A percentile compares a stretch with the other conserved stretches of the same genome.
Conservation (phyloP, 768 basidiomycete species). For the Chiua virens region DNA sequence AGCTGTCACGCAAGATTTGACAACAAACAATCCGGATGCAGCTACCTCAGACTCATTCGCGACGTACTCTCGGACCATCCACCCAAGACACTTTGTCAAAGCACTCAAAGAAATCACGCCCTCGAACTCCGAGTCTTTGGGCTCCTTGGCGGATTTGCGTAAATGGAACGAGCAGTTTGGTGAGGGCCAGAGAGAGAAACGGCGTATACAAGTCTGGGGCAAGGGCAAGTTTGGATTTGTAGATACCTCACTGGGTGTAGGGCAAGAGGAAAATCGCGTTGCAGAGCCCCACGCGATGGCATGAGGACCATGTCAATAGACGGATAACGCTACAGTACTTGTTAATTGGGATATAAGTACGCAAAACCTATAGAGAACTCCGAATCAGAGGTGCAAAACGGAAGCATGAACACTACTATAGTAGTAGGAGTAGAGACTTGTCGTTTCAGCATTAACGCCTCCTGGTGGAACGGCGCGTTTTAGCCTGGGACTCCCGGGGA, state of each 20-base stretch:
- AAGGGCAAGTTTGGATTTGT: slow-evolving; percentile 87
- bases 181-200: slow-evolving; percentile 71
- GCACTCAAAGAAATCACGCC: slow-evolving; percentile 90
- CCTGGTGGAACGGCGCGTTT: slow-evolving; percentile 15
- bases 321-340: slow-evolving; percentile 23
- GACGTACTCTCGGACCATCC: slow-evolving; percentile 40
- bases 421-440: too few relatives aligned
- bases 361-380: slow-evolving; percentile 7
- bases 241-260: slow-evolving; percentile 36
- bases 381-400: too few relatives aligned
- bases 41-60: slow-evolving; percentile 8
- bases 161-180: slow-evolving; percentile 96
- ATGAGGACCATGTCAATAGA: slow-evolving; percentile 25
- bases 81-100: slow-evolving; percentile 69
- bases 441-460: slow-evolving; percentile 8
- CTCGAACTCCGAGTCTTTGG: slow-evolving; percentile 80
- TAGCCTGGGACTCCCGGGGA: slow-evolving; percentile 19
- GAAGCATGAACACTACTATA: too few relatives aligned
- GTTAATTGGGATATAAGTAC: slow-evolving; percentile 14
- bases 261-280: slow-evolving; percentile 48
- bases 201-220: slow-evolving; percentile 77
- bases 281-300: slow-evolving; percentile 15
- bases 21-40: slow-evolving; percentile 1
- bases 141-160: slow-evolving; percentile 70
- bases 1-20: background rate